These are phyloP conservation scores for Emericellopsis terricola DNA, from an alignment of 495 filamentous ascomycete genomes.

Conservation along the genomic window DNA sequence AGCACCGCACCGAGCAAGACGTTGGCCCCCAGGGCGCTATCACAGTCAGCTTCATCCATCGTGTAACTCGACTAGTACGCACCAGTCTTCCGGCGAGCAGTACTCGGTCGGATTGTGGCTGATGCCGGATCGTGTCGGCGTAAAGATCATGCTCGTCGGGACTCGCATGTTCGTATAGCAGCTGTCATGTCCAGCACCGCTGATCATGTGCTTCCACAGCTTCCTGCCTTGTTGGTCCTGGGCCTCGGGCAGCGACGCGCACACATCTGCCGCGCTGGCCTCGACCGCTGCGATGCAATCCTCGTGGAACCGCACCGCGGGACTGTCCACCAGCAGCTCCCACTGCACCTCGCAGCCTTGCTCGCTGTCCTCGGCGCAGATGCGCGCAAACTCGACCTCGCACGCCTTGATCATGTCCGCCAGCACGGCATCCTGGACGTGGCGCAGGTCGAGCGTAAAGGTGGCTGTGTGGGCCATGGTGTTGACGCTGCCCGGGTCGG, in stretches of 20 bases:
- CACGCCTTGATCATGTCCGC: conserved; percentile 35
- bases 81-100: conserved; percentile 22
- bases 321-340: conserved; percentile 41
- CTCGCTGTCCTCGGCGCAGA: conserved; percentile 28
- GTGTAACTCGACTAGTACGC: not conserved
- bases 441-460: conserved; percentile 57
- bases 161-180: conserved; percentile 18
- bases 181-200: conserved; percentile 43
- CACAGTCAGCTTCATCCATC: not conserved
- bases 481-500: conserved; percentile 49
- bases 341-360: conserved; percentile 36
- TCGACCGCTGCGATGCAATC: conserved; percentile 52
- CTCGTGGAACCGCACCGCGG: conserved; percentile 48
- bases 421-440: conserved; percentile 37
- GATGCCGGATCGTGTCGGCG: conserved; percentile 27
- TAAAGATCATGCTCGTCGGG: conserved; percentile 33
- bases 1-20: conserved; percentile 1
- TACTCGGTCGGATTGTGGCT: conserved; percentile 31
- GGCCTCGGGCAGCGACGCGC: too few relatives aligned
- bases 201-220: conserved; percentile 13
- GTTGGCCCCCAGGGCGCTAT: not conserved
- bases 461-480: conserved; percentile 53
- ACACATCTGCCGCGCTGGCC: too few relatives aligned
- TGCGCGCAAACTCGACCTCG: conserved; percentile 33
- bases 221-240: conserved; percentile 35